Evolutionary conservation across 2,329 filamentous ascomycete genomes (phyloP).

Genomic region (Monosporascus sp.): DNA sequence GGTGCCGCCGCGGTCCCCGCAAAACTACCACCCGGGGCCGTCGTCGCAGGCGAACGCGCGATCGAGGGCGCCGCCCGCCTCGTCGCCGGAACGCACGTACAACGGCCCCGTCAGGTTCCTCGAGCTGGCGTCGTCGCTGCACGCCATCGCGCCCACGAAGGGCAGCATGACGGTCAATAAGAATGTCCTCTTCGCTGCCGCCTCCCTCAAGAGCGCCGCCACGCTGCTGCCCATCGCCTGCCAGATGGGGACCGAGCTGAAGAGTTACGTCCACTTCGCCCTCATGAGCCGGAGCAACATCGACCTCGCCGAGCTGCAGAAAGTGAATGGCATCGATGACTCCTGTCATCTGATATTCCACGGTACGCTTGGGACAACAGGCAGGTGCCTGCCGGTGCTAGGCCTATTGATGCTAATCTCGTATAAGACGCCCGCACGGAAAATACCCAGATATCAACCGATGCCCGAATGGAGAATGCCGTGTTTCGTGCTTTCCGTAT

Average conservation of each 20-base stretch:
- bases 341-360: slow-evolving; percentile 61
- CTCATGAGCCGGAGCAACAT: slow-evolving; percentile 71
- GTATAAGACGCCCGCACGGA: slow-evolving; percentile 69
- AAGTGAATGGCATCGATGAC: slow-evolving; percentile 73
- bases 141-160: slow-evolving; percentile 48
- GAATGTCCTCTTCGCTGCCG: slow-evolving; percentile 75
- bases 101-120: slow-evolving; percentile 67
- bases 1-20: slow-evolving; percentile 1
- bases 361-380: slow-evolving; percentile 31
- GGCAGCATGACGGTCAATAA: slow-evolving; percentile 51
- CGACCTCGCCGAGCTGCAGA: slow-evolving; percentile 60
- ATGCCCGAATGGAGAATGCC: slow-evolving; percentile 61
- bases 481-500: slow-evolving; percentile 59
- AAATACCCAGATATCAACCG: slow-evolving; percentile 62
- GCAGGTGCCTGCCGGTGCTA: not conserved
- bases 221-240: slow-evolving; percentile 77
- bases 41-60: slow-evolving; percentile 3
- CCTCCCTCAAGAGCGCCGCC: slow-evolving; percentile 67
- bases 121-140: slow-evolving; percentile 58
- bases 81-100: slow-evolving; percentile 43
- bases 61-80: slow-evolving; percentile 1
- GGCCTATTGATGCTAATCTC: slow-evolving; percentile 10
- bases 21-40: not conserved
- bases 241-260: slow-evolving; percentile 67
- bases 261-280: slow-evolving; percentile 75